Evolutionary conservation across 768 basidiomycete species (phyloP).

Genomic region (Filobasidium floriforme): DNA sequence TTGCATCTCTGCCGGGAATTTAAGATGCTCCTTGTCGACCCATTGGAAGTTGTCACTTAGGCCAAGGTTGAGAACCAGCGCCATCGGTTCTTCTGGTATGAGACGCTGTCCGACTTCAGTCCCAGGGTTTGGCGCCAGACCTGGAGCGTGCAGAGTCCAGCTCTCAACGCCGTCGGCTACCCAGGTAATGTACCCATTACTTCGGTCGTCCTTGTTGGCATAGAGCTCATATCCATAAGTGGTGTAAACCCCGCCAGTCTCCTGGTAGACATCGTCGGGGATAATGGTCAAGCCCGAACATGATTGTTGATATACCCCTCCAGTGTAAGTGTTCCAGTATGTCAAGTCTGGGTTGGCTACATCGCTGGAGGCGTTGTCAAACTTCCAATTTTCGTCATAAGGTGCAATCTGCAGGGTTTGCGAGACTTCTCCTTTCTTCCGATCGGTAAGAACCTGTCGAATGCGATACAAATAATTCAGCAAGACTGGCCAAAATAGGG

Average conservation of each 20-base stretch:
- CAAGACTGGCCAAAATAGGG: neutral
- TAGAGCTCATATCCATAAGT: slow-evolving; percentile 50
- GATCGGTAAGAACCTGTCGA: slow-evolving; percentile 58
- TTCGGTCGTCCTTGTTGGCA: slow-evolving; percentile 32
- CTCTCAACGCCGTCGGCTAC: slow-evolving; percentile 33
- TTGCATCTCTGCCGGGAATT: slow-evolving; percentile 74
- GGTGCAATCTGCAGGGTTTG: slow-evolving; percentile 69
- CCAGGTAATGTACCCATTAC: slow-evolving; percentile 43
- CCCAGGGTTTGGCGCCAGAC: slow-evolving; percentile 56
- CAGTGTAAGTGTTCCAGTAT: slow-evolving; percentile 46
- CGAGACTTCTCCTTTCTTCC: slow-evolving; percentile 52
- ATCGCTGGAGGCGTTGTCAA: slow-evolving; percentile 39
- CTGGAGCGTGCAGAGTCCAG: slow-evolving; percentile 56
- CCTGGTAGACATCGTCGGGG: slow-evolving; percentile 30
- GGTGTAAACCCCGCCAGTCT: slow-evolving; percentile 32
- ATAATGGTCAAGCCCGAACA: slow-evolving; percentile 51
- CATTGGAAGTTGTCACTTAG: slow-evolving; percentile 52
- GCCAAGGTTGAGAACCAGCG: slow-evolving; percentile 73
- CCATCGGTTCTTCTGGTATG: slow-evolving; percentile 77
- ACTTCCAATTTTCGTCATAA: slow-evolving; percentile 54
- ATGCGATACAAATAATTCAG: neutral
- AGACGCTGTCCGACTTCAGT: slow-evolving; percentile 63
- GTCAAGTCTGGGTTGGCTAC: slow-evolving; percentile 50
- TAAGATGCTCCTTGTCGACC: slow-evolving; percentile 40
- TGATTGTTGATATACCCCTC: slow-evolving; percentile 52